phyloP scores from a whole-genome alignment of 2,329 filamentous ascomycete genomes.

The Gyromitra esculenta region DNA sequence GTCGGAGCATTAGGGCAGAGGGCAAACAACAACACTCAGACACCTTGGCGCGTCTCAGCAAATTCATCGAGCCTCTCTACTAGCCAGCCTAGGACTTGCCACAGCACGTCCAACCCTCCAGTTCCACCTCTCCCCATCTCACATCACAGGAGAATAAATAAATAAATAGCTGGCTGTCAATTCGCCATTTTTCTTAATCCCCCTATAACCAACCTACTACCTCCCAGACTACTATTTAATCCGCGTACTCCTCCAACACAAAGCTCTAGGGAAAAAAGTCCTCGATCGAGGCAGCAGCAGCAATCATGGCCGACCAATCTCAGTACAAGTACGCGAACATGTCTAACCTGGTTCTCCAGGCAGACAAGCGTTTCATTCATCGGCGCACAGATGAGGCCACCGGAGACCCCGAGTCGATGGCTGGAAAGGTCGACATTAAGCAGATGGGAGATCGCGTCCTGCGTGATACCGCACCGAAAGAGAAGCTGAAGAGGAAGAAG shows the following conservation, averaged over 20 bases:
- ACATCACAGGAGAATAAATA: constrained; percentile 4
- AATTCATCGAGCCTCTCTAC: constrained; percentile 26
- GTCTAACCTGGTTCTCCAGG: constrained; percentile 99
- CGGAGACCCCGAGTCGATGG: constrained; percentile 95
- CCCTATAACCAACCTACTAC: background rate
- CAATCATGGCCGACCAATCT: constrained; percentile 73
- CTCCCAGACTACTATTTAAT: background rate
- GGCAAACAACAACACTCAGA: constrained; percentile 9
- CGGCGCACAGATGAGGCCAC: constrained; percentile 93
- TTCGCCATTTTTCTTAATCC: background rate
- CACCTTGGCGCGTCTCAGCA: constrained; percentile 37
- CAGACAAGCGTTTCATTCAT: constrained; percentile 93
- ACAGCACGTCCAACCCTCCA: constrained; percentile 27
- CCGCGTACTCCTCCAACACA: constrained; percentile 15
- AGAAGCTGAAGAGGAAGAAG: constrained; percentile 72
- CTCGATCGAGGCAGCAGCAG: constrained; percentile 40
- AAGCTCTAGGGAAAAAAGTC: constrained; percentile 30
- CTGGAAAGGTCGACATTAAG: constrained; percentile 88
- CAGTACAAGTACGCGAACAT: constrained; percentile 99
- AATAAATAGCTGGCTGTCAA: constrained; percentile 14
- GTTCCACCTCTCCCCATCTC: constrained; percentile 23
- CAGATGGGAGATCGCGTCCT: constrained; percentile 92
- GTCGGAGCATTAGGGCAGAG: constrained; percentile 1
- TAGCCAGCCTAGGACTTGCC: constrained; percentile 16
- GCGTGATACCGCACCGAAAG: constrained; percentile 80